phyloP scores from a whole-genome alignment of 192 early-diverging fungal species.

The Linnemannia exigua region DNA sequence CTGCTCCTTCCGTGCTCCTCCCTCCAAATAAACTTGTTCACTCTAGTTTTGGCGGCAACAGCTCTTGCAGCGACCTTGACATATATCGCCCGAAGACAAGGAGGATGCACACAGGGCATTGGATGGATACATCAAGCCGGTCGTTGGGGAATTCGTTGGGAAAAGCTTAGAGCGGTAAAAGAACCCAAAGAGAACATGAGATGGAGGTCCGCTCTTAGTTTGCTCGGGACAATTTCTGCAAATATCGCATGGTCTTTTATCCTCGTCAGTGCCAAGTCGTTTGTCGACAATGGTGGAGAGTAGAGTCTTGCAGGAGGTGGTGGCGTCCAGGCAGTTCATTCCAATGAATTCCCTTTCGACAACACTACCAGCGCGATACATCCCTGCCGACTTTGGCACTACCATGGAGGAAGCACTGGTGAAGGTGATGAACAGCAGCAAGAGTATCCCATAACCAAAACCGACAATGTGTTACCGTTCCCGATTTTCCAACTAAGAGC shows the following conservation, averaged over 20 bases:
- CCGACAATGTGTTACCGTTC: background rate
- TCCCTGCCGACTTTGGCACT: background rate
- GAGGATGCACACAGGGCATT: background rate
- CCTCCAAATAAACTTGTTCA: background rate
- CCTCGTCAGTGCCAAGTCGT: background rate
- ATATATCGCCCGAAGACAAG: background rate
- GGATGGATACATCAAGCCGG: constrained; percentile 20
- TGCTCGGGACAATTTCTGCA: background rate
- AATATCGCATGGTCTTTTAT: background rate
- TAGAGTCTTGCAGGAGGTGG: background rate
- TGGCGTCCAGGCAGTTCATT: background rate
- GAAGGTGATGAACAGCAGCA: constrained; percentile 2
- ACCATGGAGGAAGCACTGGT: constrained; percentile 1
- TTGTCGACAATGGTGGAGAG: background rate
- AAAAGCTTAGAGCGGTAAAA: no score
- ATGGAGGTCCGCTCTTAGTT: background rate
- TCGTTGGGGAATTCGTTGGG: background rate
- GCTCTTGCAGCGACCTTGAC: background rate
- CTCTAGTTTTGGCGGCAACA: background rate
- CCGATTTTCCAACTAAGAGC: background rate
- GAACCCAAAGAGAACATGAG: no score
- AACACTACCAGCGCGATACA: background rate
- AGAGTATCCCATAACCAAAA: background rate
- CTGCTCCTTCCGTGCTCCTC: constrained; percentile 18
- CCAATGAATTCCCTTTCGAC: no score